Evolutionary conservation across 2,329 filamentous ascomycete species (phyloP).

Genomic region (Colletotrichum phormii): DNA sequence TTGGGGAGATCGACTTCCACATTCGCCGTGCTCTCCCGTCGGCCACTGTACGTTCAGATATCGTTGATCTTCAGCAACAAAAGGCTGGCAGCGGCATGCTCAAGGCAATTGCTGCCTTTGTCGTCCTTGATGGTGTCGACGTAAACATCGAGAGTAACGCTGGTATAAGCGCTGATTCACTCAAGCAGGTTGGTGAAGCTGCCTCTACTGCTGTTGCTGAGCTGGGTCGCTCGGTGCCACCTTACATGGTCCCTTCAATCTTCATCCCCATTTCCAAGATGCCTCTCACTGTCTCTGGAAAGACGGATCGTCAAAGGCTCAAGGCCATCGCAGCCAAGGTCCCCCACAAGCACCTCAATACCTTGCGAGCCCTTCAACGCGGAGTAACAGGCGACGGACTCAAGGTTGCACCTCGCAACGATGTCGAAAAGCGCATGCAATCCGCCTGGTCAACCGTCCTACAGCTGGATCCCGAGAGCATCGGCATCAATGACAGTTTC

Average conservation of each 20-base stretch:
- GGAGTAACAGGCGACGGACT: slow-evolving; percentile 20
- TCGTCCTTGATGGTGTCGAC: slow-evolving; percentile 45
- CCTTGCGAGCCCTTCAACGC: slow-evolving; percentile 39
- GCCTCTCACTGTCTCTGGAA: slow-evolving; percentile 24
- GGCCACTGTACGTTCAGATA: background rate
- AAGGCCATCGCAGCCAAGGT: slow-evolving; percentile 55
- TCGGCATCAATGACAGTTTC: slow-evolving; percentile 17
- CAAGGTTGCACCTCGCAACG: slow-evolving; percentile 49
- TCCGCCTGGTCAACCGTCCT: slow-evolving; percentile 35
- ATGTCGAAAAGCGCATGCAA: slow-evolving; percentile 50
- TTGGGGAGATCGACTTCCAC: slow-evolving; percentile 38
- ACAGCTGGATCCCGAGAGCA: background rate
- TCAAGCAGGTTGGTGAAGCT: slow-evolving; percentile 43
- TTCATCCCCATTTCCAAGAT: slow-evolving; percentile 24
- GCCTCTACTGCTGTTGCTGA: slow-evolving; percentile 44
- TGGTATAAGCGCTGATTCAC: background rate
- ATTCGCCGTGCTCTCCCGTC: background rate
- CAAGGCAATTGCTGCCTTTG: slow-evolving; percentile 56
- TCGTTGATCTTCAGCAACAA: background rate
- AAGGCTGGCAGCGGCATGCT: background rate
- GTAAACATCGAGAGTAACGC: slow-evolving; percentile 44
- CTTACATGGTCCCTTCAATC: slow-evolving; percentile 38
- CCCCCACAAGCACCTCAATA: slow-evolving; percentile 51
- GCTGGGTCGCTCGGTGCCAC: slow-evolving; percentile 48
- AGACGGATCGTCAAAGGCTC: slow-evolving; percentile 44